These are phyloP conservation scores for Dichotomopilus funicola DNA, from an alignment of 2,329 filamentous ascomycete genomes.

Conservation along the genomic window DNA sequence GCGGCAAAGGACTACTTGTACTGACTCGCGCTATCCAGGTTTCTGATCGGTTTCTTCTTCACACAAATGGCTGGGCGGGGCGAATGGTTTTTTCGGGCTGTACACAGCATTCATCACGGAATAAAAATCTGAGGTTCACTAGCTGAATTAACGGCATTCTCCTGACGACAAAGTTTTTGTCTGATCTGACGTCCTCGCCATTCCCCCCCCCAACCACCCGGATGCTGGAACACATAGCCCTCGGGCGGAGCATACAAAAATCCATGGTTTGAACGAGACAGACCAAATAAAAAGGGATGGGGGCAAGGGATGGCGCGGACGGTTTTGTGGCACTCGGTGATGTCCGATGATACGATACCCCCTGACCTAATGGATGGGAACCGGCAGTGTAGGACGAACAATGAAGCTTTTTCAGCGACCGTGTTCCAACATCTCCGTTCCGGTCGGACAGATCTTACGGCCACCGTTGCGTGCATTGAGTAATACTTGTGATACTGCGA, in stretches of 20 bases:
- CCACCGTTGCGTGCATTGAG: no score
- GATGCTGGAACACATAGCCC: no score
- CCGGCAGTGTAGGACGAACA: slow-evolving; percentile 11
- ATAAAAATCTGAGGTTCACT: slow-evolving; percentile 25
- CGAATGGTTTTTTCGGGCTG: slow-evolving; percentile 31
- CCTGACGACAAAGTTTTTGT: slow-evolving; percentile 15
- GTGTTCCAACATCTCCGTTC: not conserved
- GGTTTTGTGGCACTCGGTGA: slow-evolving; percentile 2
- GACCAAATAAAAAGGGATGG: slow-evolving; percentile 1
- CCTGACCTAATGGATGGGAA: not conserved
- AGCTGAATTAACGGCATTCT: slow-evolving; percentile 25
- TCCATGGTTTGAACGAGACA: not conserved
- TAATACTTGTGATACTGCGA: no score
- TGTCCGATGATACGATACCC: not conserved
- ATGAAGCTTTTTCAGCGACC: not conserved
- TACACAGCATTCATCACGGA: slow-evolving; percentile 28
- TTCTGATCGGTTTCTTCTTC: slow-evolving; percentile 28
- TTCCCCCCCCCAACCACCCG: not conserved
- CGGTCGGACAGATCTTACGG: not conserved
- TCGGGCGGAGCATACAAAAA: no score
- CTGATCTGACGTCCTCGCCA: slow-evolving; percentile 4
- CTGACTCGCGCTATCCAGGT: slow-evolving; percentile 21
- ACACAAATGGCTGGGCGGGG: slow-evolving; percentile 29
- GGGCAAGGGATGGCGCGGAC: slow-evolving; percentile 5
- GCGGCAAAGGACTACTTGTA: not conserved